Conservation (phyloP, 23 red algal species). For the Chondrus crispus region DNA sequence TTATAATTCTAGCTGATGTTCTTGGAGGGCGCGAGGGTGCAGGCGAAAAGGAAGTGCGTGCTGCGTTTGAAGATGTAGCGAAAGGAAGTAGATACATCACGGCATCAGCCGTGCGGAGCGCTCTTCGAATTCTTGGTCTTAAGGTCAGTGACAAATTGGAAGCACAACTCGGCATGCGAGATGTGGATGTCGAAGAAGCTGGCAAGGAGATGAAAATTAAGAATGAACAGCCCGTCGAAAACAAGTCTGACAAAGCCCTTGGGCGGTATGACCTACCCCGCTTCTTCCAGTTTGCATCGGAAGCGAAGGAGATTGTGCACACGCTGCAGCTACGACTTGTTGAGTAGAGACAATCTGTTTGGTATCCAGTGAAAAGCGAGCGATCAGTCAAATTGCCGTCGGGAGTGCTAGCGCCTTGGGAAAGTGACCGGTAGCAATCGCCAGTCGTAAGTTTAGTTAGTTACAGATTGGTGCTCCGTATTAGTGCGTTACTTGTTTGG, state of each 20-base stretch:
- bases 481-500: neutral
- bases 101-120: conserved; percentile 53
- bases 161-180: conserved; percentile 72
- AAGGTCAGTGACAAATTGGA: conserved; percentile 92
- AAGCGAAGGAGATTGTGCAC: conserved; percentile 88
- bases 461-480: neutral
- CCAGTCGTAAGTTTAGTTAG: neutral
- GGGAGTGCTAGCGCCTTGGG: neutral
- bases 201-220: conserved; percentile 61
- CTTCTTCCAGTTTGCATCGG: conserved; percentile 76
- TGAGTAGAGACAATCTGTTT: neutral
- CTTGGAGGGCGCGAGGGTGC: conserved; percentile 83
- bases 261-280: conserved; percentile 63
- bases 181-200: conserved; percentile 71
- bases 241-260: neutral
- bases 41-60: conserved; percentile 66
- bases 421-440: neutral
- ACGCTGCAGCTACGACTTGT: conserved; percentile 86
- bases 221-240: conserved; percentile 39
- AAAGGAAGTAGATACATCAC: conserved; percentile 61
- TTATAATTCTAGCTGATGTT: conserved; percentile 94
- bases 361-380: too few relatives aligned
- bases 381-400: neutral
- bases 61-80: conserved; percentile 72
- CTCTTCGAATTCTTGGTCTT: conserved; percentile 78